Evolutionary conservation across 2,329 filamentous ascomycete species (phyloP).

Genomic region (Apiospora kogelbergensis): DNA sequence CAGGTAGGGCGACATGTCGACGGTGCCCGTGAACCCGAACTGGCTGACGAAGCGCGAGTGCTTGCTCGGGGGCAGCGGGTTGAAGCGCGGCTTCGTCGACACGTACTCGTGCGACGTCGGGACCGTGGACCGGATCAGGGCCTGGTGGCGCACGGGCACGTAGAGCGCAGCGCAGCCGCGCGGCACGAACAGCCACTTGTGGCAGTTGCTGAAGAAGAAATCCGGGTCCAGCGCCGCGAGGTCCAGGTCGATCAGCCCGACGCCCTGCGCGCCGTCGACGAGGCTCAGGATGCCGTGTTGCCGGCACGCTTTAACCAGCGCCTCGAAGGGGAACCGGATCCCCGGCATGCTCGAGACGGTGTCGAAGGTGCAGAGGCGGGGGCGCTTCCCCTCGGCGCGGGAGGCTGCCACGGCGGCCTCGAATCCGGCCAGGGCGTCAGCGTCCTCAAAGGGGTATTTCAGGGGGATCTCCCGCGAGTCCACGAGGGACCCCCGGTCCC

Average conservation of each 20-base stretch:
- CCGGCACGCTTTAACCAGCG: slow-evolving; percentile 62
- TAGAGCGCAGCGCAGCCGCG: slow-evolving; percentile 80
- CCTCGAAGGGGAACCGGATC: slow-evolving; percentile 76
- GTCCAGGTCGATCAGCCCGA: slow-evolving; percentile 77
- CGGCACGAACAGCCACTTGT: slow-evolving; percentile 88
- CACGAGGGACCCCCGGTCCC: slow-evolving; percentile 29
- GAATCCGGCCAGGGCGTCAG: slow-evolving; percentile 63
- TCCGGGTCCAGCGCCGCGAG: slow-evolving; percentile 69
- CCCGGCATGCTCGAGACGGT: slow-evolving; percentile 78
- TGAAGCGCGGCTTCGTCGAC: slow-evolving; percentile 38
- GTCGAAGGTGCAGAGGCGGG: slow-evolving; percentile 74
- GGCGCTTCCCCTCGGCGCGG: slow-evolving; percentile 56
- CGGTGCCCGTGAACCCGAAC: slow-evolving; percentile 77
- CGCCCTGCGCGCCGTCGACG: slow-evolving; percentile 81
- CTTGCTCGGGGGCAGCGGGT: slow-evolving; percentile 41
- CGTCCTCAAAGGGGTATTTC: slow-evolving; percentile 69
- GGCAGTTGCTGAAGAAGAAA: slow-evolving; percentile 84
- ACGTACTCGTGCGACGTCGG: slow-evolving; percentile 81
- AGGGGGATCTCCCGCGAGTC: slow-evolving; percentile 56
- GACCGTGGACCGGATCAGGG: slow-evolving; percentile 69
- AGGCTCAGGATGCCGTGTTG: slow-evolving; percentile 69
- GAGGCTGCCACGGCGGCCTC: slow-evolving; percentile 54
- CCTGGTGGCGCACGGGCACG: slow-evolving; percentile 74
- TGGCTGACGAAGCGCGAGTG: slow-evolving; percentile 65
- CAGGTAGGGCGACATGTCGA: slow-evolving; percentile 70